Evolutionary conservation across 2,329 filamentous ascomycete species (phyloP).

Genomic region (Coniochaeta prunicola): DNA sequence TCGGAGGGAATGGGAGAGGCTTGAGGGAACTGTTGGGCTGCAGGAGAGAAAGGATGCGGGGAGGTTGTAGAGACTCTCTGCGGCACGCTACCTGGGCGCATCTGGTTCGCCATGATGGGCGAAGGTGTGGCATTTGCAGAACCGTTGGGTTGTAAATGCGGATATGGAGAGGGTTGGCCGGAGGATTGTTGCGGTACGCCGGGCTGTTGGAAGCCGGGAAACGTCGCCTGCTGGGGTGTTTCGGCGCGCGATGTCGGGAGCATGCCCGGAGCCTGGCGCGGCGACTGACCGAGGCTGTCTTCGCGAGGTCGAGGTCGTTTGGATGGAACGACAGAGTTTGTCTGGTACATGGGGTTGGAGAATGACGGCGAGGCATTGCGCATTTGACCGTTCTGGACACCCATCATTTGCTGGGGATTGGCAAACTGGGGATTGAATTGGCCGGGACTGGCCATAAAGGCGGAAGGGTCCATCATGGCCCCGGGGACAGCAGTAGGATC

Average conservation of each 20-base stretch:
- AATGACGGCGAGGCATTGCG: slow-evolving; percentile 78
- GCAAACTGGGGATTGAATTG: slow-evolving; percentile 57
- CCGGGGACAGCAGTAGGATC: slow-evolving; percentile 48
- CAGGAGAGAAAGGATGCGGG: slow-evolving; percentile 81
- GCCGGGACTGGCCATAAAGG: slow-evolving; percentile 52
- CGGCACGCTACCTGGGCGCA: slow-evolving; percentile 61
- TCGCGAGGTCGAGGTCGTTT: slow-evolving; percentile 78
- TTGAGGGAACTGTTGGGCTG: slow-evolving; percentile 65
- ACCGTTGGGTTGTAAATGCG: slow-evolving; percentile 74
- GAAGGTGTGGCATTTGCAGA: slow-evolving; percentile 85
- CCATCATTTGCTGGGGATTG: slow-evolving; percentile 49
- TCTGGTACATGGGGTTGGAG: slow-evolving; percentile 72
- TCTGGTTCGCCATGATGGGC: slow-evolving; percentile 81
- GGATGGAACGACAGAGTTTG: slow-evolving; percentile 79
- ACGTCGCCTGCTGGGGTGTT: slow-evolving; percentile 75
- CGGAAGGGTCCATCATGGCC: slow-evolving; percentile 59
- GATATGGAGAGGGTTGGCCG: slow-evolving; percentile 62
- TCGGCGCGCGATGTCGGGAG: slow-evolving; percentile 81
- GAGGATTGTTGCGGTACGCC: slow-evolving; percentile 57
- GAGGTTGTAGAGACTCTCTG: slow-evolving; percentile 87
- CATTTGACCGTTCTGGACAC: slow-evolving; percentile 75
- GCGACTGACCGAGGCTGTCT: slow-evolving; percentile 78
- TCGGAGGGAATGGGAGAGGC: slow-evolving; percentile 72
- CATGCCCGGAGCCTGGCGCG: slow-evolving; percentile 66
- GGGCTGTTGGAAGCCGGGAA: slow-evolving; percentile 55